A percentile compares a stretch with the other conserved stretches of the same genome.
These are phyloP conservation scores for Cyanophora paradoxa DNA, from an alignment of 78 protist species.

Conservation along the genomic window DNA sequence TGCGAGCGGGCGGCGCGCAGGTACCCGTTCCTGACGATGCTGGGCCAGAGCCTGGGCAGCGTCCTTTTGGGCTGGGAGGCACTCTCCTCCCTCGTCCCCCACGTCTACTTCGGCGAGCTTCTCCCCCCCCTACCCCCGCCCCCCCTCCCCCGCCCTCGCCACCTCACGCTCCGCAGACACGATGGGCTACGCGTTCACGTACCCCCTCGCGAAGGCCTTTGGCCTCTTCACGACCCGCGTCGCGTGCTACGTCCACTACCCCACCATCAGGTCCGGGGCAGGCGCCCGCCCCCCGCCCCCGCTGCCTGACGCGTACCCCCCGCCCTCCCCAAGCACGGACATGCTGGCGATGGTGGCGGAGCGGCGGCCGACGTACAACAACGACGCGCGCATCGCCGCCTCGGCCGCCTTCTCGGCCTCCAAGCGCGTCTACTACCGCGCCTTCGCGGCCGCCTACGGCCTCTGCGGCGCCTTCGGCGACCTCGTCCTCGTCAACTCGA, in stretches of 20 bases:
- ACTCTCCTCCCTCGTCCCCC: not conserved
- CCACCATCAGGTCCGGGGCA: too few species aligned
- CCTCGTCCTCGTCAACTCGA: slow-evolving; percentile 65
- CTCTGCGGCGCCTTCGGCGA: slow-evolving; percentile 45
- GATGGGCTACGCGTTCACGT: slow-evolving; percentile 77
- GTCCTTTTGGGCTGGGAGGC: slow-evolving; percentile 44
- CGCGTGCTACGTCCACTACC: slow-evolving; percentile 84
- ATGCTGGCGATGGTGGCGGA: slow-evolving; percentile 31
- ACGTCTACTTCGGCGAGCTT: slow-evolving; percentile 11
- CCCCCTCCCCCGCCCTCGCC: too few species aligned
- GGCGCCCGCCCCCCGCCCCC: too few species aligned
- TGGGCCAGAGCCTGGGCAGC: slow-evolving; percentile 55
- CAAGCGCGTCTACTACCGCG: slow-evolving; percentile 63
- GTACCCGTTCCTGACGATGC: slow-evolving; percentile 42
- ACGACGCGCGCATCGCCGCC: slow-evolving; percentile 19
- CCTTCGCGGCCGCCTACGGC: slow-evolving; percentile 60
- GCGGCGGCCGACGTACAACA: slow-evolving; percentile 36
- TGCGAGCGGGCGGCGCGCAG: not conserved
- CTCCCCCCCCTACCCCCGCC: not conserved
- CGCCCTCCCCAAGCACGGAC: too few species aligned
- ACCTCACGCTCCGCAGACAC: too few species aligned
- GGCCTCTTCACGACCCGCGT: slow-evolving; percentile 47
- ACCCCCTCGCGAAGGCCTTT: slow-evolving; percentile 58
- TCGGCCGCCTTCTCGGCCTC: not conserved
- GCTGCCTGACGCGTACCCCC: too few species aligned